phyloP scores from a whole-genome alignment of 73 alveolate species.

The Urostyla sp. region DNA sequence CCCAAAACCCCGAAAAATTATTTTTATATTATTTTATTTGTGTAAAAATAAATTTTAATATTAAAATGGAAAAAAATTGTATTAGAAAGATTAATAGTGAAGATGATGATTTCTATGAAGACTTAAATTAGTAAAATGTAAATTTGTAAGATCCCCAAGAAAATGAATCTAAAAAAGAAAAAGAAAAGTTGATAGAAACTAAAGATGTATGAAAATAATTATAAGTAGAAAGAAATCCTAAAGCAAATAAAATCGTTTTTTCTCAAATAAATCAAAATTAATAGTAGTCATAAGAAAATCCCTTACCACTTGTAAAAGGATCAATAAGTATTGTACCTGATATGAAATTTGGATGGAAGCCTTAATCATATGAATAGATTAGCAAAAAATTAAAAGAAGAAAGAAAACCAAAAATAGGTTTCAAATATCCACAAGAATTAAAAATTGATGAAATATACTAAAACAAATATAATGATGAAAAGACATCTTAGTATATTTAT shows the following conservation, averaged over 20 bases:
- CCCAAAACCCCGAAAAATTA: too few relatives aligned
- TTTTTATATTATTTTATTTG: too few relatives aligned
- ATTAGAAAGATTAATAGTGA: too few relatives aligned
- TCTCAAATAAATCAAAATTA: neutral
- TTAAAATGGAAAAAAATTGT: too few relatives aligned
- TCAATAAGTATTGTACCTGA: constrained; percentile 34
- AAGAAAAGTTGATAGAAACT: neutral
- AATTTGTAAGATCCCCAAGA: constrained; percentile 6
- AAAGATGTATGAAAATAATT: neutral
- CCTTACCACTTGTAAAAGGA: constrained; percentile 48
- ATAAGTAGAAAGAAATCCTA: neutral
- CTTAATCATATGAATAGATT: neutral
- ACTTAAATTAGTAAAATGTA: neutral
- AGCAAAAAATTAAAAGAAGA: constrained; percentile 30
- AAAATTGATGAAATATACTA: neutral
- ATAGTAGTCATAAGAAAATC: constrained; percentile 19
- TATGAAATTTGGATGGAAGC: constrained; percentile 54
- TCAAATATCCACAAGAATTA: constrained; percentile 18
- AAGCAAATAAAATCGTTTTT: neutral
- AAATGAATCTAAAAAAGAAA: constrained; percentile 2
- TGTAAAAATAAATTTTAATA: too few relatives aligned
- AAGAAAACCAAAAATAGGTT: constrained; percentile 40
- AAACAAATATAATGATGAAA: neutral
- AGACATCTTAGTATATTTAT: neutral
- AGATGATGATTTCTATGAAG: constrained; percentile 20